Evolutionary conservation across 139 green algal species (phyloP).

Genomic region (Coelastrella sp.): DNA sequence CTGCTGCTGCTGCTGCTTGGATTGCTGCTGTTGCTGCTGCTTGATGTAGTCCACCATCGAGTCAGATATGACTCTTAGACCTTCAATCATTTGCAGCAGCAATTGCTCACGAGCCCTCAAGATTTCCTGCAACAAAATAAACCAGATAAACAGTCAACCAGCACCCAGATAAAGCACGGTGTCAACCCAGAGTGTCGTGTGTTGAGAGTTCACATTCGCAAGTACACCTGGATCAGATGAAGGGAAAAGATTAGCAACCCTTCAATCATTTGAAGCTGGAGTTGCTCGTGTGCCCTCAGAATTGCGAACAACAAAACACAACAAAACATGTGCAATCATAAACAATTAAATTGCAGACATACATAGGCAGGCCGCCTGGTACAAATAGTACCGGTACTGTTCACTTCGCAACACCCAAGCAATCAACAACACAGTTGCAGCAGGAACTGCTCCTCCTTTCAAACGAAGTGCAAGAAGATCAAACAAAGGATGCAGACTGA

Average conservation of each 20-base stretch:
- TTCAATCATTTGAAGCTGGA: not conserved
- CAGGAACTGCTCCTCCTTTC: too few relatives aligned
- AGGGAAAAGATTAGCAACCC: too few relatives aligned
- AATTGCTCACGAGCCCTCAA: not conserved
- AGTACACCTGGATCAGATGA: too few relatives aligned
- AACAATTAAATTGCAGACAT: not conserved
- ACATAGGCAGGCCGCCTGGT: not conserved
- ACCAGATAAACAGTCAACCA: too few relatives aligned
- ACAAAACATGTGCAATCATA: not conserved
- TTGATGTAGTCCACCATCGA: not conserved
- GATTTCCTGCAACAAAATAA: not conserved
- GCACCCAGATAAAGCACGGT: too few relatives aligned
- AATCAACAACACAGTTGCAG: too few relatives aligned
- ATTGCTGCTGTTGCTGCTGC: conserved; percentile 6
- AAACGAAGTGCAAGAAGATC: too few relatives aligned
- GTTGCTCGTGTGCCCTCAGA: not conserved
- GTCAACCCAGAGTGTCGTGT: too few relatives aligned
- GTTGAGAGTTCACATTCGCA: too few relatives aligned
- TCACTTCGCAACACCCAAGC: too few relatives aligned
- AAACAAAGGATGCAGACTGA: too few relatives aligned
- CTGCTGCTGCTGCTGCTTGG: not conserved
- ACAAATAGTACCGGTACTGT: too few relatives aligned
- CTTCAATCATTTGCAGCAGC: not conserved
- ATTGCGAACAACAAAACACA: not conserved
- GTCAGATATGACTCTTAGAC: not conserved